Base-by-base conservation (phyloP, 2,329 filamentous ascomycete genomes). In the Periconia digitata region DNA sequence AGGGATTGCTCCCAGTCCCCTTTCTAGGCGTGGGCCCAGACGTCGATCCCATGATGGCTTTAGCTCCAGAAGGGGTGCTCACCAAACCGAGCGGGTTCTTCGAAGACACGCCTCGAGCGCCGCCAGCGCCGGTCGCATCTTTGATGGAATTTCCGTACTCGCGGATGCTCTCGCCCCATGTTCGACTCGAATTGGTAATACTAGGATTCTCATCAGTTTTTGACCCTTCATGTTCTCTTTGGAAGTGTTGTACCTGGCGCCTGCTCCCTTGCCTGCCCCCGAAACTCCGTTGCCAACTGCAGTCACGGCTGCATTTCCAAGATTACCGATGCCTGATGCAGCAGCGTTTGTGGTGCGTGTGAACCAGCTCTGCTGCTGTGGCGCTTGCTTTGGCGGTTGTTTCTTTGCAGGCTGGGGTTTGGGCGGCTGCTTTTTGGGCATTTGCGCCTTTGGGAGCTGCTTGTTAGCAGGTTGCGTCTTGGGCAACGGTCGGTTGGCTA, bases 111-210 rank as follows among this genome's bases (percentile, higher is more conserved):
- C 75, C 71, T 3, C 76, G 66, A 27, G 68, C 59, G 5, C 76
- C 76, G 3, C 66, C 63, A 1, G 77, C 75, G 29, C 72, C 73
- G 1, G 76, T 72, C 5, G 66, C 60, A 55, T 79, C 76, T 54
- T 79, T 79, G 61, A 79, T 73, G 24, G 70, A 70, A 59, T 79
- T 79, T 21, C 76, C 76, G 49, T 79, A 78, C 35, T 74, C 74
- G 36, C 76, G 72, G 3, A 79, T 72, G 39, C 72, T 67, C 57
- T 78, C 74, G 45, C 74, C 76, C 76, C 75, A 78, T 40, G 62
- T 60, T 36, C 74, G 70, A 2, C 75, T 73, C 3, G 73, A 71
- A 48, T 74, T 71, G 40, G 76, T 61, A 37, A 79, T 75, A 50
- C 27, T 21, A 4, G 29, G 1, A 8, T 40, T 38, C 22, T 51